Evolutionary conservation across 495 filamentous ascomycete genomes (phyloP).

Genomic region (Corynascus novoguineensis): DNA sequence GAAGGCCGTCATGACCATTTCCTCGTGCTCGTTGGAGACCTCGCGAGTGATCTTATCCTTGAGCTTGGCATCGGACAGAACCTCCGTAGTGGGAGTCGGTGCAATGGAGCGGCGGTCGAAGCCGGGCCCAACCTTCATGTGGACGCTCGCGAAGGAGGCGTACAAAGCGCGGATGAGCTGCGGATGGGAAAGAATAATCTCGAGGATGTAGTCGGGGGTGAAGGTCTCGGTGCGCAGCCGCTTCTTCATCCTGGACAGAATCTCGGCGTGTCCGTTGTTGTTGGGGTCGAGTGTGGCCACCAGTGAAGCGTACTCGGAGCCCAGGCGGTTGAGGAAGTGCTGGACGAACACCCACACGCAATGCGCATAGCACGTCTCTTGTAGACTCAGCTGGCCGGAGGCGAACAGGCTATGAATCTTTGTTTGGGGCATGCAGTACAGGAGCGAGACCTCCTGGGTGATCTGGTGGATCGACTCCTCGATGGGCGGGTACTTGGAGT

Average conservation of each 20-base stretch:
- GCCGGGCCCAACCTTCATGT: conserved; percentile 75
- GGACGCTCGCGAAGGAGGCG: conserved; percentile 82
- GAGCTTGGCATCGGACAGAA: conserved; percentile 72
- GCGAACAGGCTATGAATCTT: conserved; percentile 87
- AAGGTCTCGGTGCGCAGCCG: conserved; percentile 94
- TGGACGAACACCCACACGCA: conserved; percentile 96
- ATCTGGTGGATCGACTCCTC: conserved; percentile 97
- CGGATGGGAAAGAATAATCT: conserved; percentile 92
- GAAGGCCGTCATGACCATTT: conserved; percentile 98
- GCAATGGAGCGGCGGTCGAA: conserved; percentile 73
- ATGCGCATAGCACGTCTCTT: conserved; percentile 95
- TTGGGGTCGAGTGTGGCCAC: conserved; percentile 67
- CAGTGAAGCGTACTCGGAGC: conserved; percentile 84
- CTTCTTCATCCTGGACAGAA: conserved; percentile 93
- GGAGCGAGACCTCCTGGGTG: conserved; percentile 92
- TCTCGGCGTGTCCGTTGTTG: conserved; percentile 77
- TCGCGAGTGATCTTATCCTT: conserved; percentile 76
- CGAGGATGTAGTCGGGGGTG: conserved; percentile 92
- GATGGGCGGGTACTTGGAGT: conserved; percentile 52
- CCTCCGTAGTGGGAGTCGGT: conserved; percentile 57
- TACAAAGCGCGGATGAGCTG: conserved; percentile 84
- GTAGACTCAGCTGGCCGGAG: conserved; percentile 80
- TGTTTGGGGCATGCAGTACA: conserved; percentile 98
- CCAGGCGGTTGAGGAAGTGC: conserved; percentile 93
- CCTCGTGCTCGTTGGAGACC: conserved; percentile 87